Base-by-base conservation (phyloP, 495 filamentous ascomycete genomes). In the Aspergillus heteromorphus region DNA sequence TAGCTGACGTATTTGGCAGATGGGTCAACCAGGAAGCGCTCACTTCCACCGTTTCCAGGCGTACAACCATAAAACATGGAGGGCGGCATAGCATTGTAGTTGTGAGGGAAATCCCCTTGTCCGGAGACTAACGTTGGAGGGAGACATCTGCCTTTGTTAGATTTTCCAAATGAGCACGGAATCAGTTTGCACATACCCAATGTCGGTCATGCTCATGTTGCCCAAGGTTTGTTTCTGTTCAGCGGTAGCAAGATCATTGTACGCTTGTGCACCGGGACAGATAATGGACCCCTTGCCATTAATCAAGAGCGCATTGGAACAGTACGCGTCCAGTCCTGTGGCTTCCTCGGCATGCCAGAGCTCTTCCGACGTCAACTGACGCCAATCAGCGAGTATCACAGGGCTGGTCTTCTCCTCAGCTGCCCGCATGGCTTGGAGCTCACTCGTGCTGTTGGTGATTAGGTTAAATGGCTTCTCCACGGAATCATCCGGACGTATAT, bases 241-340 rank as follows among this genome's bases (percentile, higher is more conserved):
- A 0, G 54, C 52, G 23, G 65, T 73, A 1, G 72, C 70, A 13
- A 69, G 55, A 17, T 58, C 49, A 27, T 71, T 62, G 6, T 81
- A 58, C 7, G 70, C 59, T 4, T 67, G 60, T 31, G 63, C 62
- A 0, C 70, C 50, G 25, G 72, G 65, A 51, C 81, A 83, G 18
- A 69, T 62, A 7, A 80, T 70, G 2, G 68, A 71, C 6, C 81
- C 82, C 60, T 80, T 77, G 13, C 82, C 80, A 55, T 85, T 83
- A 40, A 85, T 65, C 11, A 85, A 66, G 6, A 83, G 62, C 29
- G 74, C 73, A 60, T 83, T 80, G 23, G 69, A 71, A 57, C 47
- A 67, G 30, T 51, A 40, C 13, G 40, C 45, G 55, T 80, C 75
- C 17, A 76, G 55, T 2, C 72, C 66, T 17, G 74, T 71, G 13